phyloP scores from a whole-genome alignment of 345 rosid genomes.

The Sisymbrium irio region DNA sequence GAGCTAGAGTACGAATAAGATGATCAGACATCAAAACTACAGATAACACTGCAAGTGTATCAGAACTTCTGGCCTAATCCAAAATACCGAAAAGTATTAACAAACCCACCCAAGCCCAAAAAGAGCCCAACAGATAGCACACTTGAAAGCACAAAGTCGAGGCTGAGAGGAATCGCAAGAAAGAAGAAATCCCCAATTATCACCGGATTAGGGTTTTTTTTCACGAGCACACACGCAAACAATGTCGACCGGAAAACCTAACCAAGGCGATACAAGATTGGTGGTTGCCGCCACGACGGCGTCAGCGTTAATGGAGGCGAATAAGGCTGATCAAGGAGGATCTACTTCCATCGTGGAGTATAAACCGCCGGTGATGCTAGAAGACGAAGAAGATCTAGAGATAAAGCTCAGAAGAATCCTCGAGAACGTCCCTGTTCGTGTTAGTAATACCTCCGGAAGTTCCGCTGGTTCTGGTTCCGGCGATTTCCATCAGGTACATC shows the following conservation, averaged over 20 bases:
- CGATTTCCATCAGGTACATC: constrained; percentile 96
- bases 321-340: constrained; percentile 32
- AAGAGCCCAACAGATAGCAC: neutral
- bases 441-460: constrained; percentile 93
- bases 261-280: constrained; percentile 51
- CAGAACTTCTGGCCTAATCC: too few relatives aligned
- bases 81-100: neutral
- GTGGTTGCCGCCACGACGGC: constrained; percentile 38
- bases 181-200: constrained; percentile 16
- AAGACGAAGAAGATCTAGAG: constrained; percentile 91
- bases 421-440: constrained; percentile 94
- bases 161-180: neutral
- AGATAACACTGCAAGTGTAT: too few relatives aligned
- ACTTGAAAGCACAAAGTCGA: neutral
- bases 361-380: constrained; percentile 62
- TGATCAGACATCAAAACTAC: too few relatives aligned
- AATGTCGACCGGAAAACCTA: constrained; percentile 60
- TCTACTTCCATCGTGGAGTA: constrained; percentile 78
- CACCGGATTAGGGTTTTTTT: constrained; percentile 43
- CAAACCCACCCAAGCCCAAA: neutral
- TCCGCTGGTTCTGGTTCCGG: constrained; percentile 98
- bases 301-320: constrained; percentile 41
- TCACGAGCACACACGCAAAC: neutral
- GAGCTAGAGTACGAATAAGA: too few relatives aligned
- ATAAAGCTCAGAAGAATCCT: constrained; percentile 86